Percentiles rank a stretch among this genome's conserved stretches.
Evolutionary conservation across 2,329 filamentous ascomycete species (phyloP).

Genomic region (Nothomitra cinnamomea): DNA sequence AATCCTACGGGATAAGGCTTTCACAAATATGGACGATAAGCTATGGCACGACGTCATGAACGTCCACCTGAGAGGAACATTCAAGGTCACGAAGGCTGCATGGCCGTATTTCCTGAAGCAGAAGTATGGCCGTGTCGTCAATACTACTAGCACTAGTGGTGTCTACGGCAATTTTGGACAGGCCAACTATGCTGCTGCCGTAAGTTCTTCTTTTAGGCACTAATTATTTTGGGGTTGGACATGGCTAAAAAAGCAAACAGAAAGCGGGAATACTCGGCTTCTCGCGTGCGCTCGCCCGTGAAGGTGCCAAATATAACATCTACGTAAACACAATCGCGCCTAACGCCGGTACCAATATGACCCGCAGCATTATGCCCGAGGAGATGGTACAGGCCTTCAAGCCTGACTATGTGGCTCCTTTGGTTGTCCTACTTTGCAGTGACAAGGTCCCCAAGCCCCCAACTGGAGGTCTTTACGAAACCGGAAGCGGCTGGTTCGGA

Average conservation of each 20-base stretch:
- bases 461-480: slow-evolving; percentile 83
- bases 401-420: slow-evolving; percentile 91
- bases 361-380: slow-evolving; percentile 80
- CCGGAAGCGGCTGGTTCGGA: slow-evolving; percentile 84
- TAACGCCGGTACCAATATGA: slow-evolving; percentile 94
- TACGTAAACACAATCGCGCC: slow-evolving; percentile 95
- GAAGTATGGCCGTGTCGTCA: slow-evolving; percentile 92
- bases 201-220: slow-evolving; percentile 28
- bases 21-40: slow-evolving; percentile 90
- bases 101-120: slow-evolving; percentile 98
- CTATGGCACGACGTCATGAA: slow-evolving; percentile 86
- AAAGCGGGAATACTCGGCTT: slow-evolving; percentile 91
- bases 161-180: slow-evolving; percentile 99
- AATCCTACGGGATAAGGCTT: slow-evolving; percentile 95
- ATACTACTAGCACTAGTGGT: slow-evolving; percentile 91
- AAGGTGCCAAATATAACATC: slow-evolving; percentile 96
- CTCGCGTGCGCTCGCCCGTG: slow-evolving; percentile 78
- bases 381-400: slow-evolving; percentile 98
- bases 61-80: slow-evolving; percentile 86
- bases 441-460: slow-evolving; percentile 73
- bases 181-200: slow-evolving; percentile 86
- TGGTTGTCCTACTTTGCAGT: slow-evolving; percentile 71
- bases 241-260: slow-evolving; percentile 23
- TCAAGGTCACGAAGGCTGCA: slow-evolving; percentile 91
- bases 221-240: slow-evolving; percentile 8